A percentile compares a stretch with the other conserved stretches of the same genome.
Evolutionary conservation across 2,329 filamentous ascomycete species (phyloP).

Genomic region (Aspergillus cejpii): DNA sequence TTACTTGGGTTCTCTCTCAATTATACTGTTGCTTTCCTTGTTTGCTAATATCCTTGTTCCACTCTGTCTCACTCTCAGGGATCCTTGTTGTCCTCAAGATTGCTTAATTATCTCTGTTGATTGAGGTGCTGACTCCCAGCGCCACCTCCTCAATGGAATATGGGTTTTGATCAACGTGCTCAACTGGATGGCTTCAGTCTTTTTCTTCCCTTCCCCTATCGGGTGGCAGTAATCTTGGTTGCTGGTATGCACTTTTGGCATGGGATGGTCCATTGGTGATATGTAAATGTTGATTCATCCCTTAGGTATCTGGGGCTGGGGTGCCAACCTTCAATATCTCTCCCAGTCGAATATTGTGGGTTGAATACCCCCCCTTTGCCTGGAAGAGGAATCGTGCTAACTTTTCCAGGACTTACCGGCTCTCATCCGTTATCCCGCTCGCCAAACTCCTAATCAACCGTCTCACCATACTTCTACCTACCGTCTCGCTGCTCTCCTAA

Average conservation of each 20-base stretch:
- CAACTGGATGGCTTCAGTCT: slow-evolving; percentile 76
- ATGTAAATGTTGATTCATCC: slow-evolving; percentile 8
- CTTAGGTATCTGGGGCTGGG: slow-evolving; percentile 90
- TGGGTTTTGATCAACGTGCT: slow-evolving; percentile 38
- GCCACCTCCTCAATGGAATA: slow-evolving; percentile 33
- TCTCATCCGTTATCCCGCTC: slow-evolving; percentile 77
- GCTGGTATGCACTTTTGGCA: slow-evolving; percentile 54
- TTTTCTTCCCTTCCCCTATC: slow-evolving; percentile 80
- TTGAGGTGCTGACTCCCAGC: slow-evolving; percentile 13
- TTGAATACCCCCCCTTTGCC: slow-evolving; percentile 9
- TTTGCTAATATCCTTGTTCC: slow-evolving; percentile 7
- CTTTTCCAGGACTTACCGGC: slow-evolving; percentile 64
- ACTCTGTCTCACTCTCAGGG: slow-evolving; percentile 5
- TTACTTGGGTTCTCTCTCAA: slow-evolving; percentile 12
- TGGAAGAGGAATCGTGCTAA: not conserved
- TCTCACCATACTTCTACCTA: slow-evolving; percentile 79
- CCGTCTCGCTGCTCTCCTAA: slow-evolving; percentile 71
- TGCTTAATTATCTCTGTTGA: slow-evolving; percentile 8
- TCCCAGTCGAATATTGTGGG: slow-evolving; percentile 65
- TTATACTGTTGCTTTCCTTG: slow-evolving; percentile 6
- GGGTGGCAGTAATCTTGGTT: slow-evolving; percentile 77
- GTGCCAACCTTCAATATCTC: slow-evolving; percentile 82
- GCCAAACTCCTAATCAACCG: slow-evolving; percentile 61
- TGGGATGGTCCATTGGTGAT: not conserved
- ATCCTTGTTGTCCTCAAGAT: slow-evolving; percentile 4